Base-by-base conservation (phyloP, 306 rosid genomes). In the Trichosanthes cucumerina region DNA sequence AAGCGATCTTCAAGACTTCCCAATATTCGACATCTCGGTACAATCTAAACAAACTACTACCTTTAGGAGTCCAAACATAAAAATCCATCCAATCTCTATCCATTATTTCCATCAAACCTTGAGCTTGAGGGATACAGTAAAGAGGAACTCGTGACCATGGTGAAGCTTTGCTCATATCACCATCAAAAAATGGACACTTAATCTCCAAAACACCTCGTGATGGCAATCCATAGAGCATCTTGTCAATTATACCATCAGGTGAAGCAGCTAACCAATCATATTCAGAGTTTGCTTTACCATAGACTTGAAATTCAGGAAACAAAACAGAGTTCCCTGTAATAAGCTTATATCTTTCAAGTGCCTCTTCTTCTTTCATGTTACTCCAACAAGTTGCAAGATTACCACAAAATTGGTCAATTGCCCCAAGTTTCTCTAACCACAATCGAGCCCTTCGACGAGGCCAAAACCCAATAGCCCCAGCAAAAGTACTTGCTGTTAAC, bases 51-150 rank as follows among this genome's bases (percentile, higher is more conserved):
- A 91, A 76, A 83, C 95, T 89, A 81, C 98, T 93, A 26, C 98
- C 96, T 59, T 91, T 88, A 46, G 90, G 88, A 71, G 96, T 93
- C 96, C 98, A 93, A 83, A 89, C 88, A 89, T 88, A 91, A 63
- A 89, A 89, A 80, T 93, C 93, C 98, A 91, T 88, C 96, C 94
- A 93, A 78, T 93, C 96, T 79, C 87, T 87, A 75, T 88, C 95
- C 68, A 88, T 79, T 79, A 93, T 91, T 88, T 91, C 96, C 96
- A 93, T 91, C 81, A 93, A 85, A 79, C 98, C 96, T 78, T 93
- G 98, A 81, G 92, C 95, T 80, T 93, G 98, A 41, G 98, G 98
- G 76, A 93, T 84, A 80, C 79, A 88, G 80, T 88, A 77, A 62
- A 85, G 81, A 18, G 96, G 98, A 80, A 93, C 81, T 53, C 90